A percentile compares a stretch with the other conserved stretches of the same genome.
phyloP scores from a whole-genome alignment of 2,329 filamentous ascomycete species.

The Ceratocystis albifundus region DNA sequence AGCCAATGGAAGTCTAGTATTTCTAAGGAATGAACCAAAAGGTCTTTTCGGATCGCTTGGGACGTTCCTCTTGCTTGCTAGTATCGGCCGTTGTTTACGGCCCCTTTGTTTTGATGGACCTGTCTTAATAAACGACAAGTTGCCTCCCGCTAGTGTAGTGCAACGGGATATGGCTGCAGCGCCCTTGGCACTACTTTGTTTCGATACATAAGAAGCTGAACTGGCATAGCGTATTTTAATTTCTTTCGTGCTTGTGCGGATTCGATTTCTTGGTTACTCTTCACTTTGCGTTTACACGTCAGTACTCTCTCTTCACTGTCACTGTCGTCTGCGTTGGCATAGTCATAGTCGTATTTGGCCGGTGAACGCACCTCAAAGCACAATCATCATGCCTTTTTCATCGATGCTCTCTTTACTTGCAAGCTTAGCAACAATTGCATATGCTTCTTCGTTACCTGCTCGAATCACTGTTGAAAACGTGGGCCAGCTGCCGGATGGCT shows the following conservation, averaged over 20 bases:
- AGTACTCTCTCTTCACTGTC: no score
- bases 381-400: conserved; percentile 16
- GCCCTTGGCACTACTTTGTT: neutral
- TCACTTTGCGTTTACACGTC: neutral
- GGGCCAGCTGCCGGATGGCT: conserved; percentile 21
- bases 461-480: conserved; percentile 22
- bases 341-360: neutral
- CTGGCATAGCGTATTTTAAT: neutral
- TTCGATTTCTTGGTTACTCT: neutral
- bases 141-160: conserved; percentile 7
- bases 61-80: neutral
- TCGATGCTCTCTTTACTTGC: conserved; percentile 19
- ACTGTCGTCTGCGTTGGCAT: neutral
- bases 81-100: neutral
- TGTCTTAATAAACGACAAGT: conserved; percentile 6
- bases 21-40: conserved; percentile 5
- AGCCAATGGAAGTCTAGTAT: conserved; percentile 3
- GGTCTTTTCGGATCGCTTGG: neutral
- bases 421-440: conserved; percentile 9
- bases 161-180: neutral
- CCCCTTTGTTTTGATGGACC: conserved; percentile 2
- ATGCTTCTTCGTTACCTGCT: conserved; percentile 15
- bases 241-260: neutral
- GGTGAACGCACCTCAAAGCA: neutral
- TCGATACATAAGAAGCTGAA: neutral